Evolutionary conservation across 2,329 filamentous ascomycete species (phyloP), one percentile per base, ranked within the genome.

Genomic region (Alternaria arborescens): DNA sequence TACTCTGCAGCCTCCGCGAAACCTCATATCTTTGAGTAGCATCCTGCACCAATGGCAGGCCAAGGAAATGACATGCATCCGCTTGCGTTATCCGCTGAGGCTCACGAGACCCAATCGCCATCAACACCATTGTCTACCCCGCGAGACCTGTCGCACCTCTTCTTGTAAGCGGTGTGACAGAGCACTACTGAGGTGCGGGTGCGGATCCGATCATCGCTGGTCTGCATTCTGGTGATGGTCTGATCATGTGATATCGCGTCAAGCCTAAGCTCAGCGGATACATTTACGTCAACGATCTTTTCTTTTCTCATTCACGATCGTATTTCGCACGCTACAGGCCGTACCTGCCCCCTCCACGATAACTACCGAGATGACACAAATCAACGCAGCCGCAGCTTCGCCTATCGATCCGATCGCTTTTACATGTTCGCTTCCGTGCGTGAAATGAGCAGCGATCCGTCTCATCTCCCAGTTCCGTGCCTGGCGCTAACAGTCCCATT

Each of bases 21-120:
- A 32, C 44, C 52, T 55, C 58, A 61, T 60, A 52, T 58, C 48
- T 58, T 44, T 61, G 66, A 48, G 53, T 28, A 44, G 63, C 61
- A 34, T 10, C 30, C 41, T 20, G 54, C 55, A 30, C 65, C 62
- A 71, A 71, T 71, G 16, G 50, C 54, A 50, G 43, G 18, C 48
- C 10, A 24, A 8, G 34, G n/a, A 57, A 22, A 32, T 61, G 54
- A 64, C 64, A 71, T 69, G 68, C 65, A 66, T 62, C 57, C 44
- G 47, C 52, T 52, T 51, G 62, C 64, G 61, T 61, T 59, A 66
- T 62, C 58, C 61, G 67, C 65, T 64, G 61, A 61, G 63, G 61
- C 34, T 52, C 58, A 67, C 62, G 61, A 63, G 59, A 53, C 53
- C 60, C 52, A 56, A 48, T 60, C 48, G 59, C 52, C 28, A 32